phyloP scores from a whole-genome alignment of 2,329 filamentous ascomycete species.

The Blastomyces gilchristii region DNA sequence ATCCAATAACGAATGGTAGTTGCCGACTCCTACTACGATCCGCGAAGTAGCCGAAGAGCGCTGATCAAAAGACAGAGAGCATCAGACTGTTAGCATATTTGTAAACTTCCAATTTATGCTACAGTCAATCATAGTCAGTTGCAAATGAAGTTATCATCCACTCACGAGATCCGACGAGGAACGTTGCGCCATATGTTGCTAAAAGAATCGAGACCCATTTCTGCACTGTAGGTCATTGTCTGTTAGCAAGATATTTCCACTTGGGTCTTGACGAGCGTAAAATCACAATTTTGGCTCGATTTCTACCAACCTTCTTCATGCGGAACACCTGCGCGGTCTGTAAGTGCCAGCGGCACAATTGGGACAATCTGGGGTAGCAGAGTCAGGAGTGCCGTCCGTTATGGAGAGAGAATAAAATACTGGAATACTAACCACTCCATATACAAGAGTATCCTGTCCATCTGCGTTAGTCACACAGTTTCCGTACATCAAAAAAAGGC shows the following conservation, averaged over 20 bases:
- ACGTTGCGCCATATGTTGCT: conserved; percentile 10
- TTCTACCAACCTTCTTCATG: not conserved
- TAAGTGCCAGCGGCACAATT: conserved; percentile 5
- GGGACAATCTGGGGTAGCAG: conserved; percentile 2
- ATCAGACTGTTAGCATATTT: conserved; percentile 1
- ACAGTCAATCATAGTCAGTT: not conserved
- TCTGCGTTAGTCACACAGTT: not conserved
- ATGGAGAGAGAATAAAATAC: not conserved
- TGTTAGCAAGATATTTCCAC: not conserved
- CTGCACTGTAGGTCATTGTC: conserved; percentile 6
- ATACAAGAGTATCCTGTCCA: conserved; percentile 6
- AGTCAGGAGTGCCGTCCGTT: not conserved
- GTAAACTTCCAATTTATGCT: not conserved
- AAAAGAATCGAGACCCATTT: conserved; percentile 13
- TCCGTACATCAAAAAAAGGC: not conserved
- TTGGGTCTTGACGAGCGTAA: no score
- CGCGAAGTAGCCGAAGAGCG: conserved; percentile 35
- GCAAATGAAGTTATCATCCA: not conserved
- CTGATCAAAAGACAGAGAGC: conserved; percentile 8
- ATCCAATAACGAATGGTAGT: conserved; percentile 47
- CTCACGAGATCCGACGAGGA: conserved; percentile 12
- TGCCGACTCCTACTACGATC: conserved; percentile 45
- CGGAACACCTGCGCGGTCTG: not conserved
- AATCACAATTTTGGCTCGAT: not conserved
- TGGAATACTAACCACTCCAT: conserved; percentile 5